phyloP scores from a whole-genome alignment of 768 basidiomycete genomes.

The Cystofilobasidium bisporidii region DNA sequence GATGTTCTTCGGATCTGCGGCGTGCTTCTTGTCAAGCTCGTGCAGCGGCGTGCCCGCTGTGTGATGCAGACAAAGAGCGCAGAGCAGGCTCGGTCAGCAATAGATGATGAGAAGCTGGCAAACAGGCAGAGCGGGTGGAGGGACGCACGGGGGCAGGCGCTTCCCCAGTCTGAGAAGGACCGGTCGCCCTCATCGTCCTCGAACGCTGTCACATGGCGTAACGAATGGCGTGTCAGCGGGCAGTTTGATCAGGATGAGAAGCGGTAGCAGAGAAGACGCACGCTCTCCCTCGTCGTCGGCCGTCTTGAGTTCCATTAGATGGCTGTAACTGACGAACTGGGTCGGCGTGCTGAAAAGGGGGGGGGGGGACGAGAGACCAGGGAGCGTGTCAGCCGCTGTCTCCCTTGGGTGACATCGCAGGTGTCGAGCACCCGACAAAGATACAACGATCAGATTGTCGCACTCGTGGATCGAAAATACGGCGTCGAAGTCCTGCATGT shows the following conservation, averaged over 20 bases:
- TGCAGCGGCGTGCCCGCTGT: not conserved
- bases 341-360: conserved; percentile 27
- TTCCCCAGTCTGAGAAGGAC: conserved; percentile 21
- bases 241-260: not conserved
- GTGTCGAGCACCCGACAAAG: not conserved
- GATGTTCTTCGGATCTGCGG: not conserved
- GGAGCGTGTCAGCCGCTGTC: no score
- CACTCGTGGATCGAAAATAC: conserved; percentile 34
- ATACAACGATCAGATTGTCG: no score
- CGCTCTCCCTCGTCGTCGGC: conserved; percentile 34
- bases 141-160: conserved; percentile 17
- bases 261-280: no score
- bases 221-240: not conserved
- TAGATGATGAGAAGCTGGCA: no score
- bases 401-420: not conserved
- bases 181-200: conserved; percentile 17
- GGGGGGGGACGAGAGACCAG: not conserved
- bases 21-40: not conserved
- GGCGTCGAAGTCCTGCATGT: conserved; percentile 30
- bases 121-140: no score
- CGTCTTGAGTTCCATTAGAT: conserved; percentile 32
- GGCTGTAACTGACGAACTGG: conserved; percentile 32
- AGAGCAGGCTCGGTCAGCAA: not conserved
- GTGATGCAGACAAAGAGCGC: not conserved
- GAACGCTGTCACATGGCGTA: conserved; percentile 9